These are phyloP conservation scores for Botrytis cinerea DNA, from an alignment of 2,329 filamentous ascomycete genomes.

Conservation along the genomic window DNA sequence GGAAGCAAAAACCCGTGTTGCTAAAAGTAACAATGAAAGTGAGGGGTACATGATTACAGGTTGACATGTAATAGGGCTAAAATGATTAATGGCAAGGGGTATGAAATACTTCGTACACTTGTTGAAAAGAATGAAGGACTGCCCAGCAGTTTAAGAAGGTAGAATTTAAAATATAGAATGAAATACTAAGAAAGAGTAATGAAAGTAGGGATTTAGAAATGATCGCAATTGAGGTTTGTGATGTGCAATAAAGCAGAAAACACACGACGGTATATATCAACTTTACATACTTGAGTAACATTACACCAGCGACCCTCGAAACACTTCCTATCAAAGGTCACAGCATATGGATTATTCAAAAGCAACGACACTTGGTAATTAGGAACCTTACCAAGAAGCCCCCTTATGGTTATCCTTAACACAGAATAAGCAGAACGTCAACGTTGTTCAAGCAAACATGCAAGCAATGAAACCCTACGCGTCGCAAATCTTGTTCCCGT, in stretches of 20 bases:
- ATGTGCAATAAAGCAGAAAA: neutral
- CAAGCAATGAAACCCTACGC: slow-evolving; percentile 16
- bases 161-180: neutral
- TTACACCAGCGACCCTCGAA: neutral
- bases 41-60: slow-evolving; percentile 7
- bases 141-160: slow-evolving; percentile 12
- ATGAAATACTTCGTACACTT: neutral
- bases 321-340: slow-evolving; percentile 1
- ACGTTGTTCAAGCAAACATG: neutral
- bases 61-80: neutral
- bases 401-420: neutral
- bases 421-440: neutral
- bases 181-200: neutral
- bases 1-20: slow-evolving; percentile 11
- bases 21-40: slow-evolving; percentile 13
- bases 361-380: neutral
- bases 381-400: neutral
- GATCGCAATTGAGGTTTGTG: neutral
- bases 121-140: slow-evolving; percentile 10
- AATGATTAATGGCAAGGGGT: neutral
- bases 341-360: neutral
- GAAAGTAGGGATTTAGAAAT: neutral
- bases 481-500: slow-evolving; percentile 13
- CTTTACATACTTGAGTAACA: slow-evolving; percentile 3
- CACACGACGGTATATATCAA: neutral